A percentile compares a stretch with the other conserved stretches of the same genome.
Conservation (phyloP, 768 basidiomycete species). For the Calvatia gigantea region DNA sequence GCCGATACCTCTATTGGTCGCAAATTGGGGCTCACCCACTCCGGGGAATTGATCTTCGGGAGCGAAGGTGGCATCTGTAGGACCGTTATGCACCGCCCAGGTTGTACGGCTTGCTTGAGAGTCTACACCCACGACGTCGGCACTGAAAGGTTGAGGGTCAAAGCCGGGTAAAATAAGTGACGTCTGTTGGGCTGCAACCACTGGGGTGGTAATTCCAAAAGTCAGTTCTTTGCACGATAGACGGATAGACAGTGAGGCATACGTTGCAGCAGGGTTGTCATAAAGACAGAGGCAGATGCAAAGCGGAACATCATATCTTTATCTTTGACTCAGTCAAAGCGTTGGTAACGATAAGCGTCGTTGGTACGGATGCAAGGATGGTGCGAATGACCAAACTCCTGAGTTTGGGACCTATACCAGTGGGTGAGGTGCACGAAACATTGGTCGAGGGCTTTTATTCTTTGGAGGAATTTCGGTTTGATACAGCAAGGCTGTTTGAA, state of each 20-base stretch:
- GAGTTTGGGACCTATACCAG: conserved; percentile 2
- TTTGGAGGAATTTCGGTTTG: not conserved
- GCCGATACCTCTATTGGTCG: too few relatives aligned
- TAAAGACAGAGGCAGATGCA: not conserved
- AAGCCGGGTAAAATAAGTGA: conserved; percentile 24
- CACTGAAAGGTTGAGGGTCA: conserved; percentile 27
- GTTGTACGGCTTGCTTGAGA: conserved; percentile 22
- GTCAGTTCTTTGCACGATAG: not conserved
- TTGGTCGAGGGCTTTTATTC: not conserved
- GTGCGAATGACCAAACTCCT: conserved; percentile 8
- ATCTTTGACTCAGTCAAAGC: not conserved
- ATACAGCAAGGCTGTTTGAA: too few relatives aligned
- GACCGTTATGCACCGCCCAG: conserved; percentile 18
- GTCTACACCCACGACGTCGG: conserved; percentile 24
- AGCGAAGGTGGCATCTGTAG: not conserved
- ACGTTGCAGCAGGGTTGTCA: conserved; percentile 3
- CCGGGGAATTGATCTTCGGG: conserved; percentile 1
- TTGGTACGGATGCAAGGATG: not conserved
- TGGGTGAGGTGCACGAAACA: not conserved
- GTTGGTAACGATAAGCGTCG: not conserved
- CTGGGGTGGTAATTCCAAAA: not conserved
- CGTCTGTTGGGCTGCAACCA: conserved; percentile 20
- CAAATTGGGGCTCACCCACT: not conserved
- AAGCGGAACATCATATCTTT: not conserved
- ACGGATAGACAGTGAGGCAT: not conserved